Evolutionary conservation across 2,329 filamentous ascomycete genomes (phyloP), one percentile per base, ranked within the genome.

Genomic region (Diplocarpon mali): DNA sequence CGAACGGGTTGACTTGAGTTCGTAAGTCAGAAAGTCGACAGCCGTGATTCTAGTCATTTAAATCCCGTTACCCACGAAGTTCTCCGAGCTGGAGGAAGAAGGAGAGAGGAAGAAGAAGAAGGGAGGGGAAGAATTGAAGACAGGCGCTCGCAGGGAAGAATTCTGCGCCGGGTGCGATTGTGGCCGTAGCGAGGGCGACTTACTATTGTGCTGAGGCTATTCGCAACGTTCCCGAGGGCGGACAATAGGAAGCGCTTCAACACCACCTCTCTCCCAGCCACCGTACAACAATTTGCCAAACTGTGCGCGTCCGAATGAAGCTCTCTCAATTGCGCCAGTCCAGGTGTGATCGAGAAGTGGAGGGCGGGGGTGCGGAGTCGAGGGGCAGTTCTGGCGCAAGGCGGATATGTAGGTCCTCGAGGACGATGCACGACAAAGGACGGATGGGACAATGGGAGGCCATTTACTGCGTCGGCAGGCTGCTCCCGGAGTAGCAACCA

Each of bases 191-290:
- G 42, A 20, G 29, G 17, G 20, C 10, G 32, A 52, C 52, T 52
- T 54, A 53, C 52, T 53, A 53, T 51, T 52, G 53, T 52, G 20
- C 17, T 45, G 46, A 44, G 45, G 43, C 40, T 52, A 49, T 51
- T 43, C 41, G 35, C 28, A 35, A 15, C 9, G 34, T 35, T 14
- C 4, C n/a, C 30, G 30, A 32, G 3, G 30, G 20, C 20, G 30
- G 9, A 47, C 46, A 45, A 36, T 38, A 36, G 28, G 37, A 38
- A 43, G 38, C 38, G 35, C 28, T 42, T 44, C 51, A 47, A 42
- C 40, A 31, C 38, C 45, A 39, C 32, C 15, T 14, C 32, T 37
- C 39, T 44, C 39, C 9, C 40, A 15, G 36, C 27, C 43, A 30
- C 46, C 48, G 38, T 28, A 27, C 29, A 36, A 40, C 16, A n/a